A percentile compares a stretch with the other conserved stretches of the same genome.
These are phyloP conservation scores for Neurospora cerealis DNA, from an alignment of 495 filamentous ascomycete genomes.

Conservation along the genomic window DNA sequence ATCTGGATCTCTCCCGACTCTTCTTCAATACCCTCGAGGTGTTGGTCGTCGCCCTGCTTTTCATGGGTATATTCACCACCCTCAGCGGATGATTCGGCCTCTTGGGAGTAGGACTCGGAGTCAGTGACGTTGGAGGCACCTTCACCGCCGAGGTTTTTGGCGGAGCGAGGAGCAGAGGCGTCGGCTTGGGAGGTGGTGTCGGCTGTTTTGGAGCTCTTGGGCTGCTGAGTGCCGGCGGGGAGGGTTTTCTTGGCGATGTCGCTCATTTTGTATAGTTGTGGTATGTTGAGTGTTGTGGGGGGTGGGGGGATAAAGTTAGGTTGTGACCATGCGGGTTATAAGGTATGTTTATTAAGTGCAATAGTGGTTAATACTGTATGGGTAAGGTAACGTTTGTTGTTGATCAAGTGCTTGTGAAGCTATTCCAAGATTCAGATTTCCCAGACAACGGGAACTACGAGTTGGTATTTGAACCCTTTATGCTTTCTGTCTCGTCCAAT, in stretches of 20 bases:
- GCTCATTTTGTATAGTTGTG: conserved; percentile 15
- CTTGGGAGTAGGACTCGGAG: neutral
- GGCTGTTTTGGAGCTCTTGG: conserved; percentile 8
- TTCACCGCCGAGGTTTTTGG: neutral
- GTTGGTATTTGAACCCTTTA: neutral
- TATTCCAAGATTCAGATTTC: neutral
- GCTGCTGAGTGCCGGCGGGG: conserved; percentile 12
- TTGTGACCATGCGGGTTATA: neutral
- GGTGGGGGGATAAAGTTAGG: neutral
- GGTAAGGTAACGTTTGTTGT: neutral
- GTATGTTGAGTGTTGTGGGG: neutral
- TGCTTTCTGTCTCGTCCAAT: neutral
- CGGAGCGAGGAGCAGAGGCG: conserved; percentile 3
- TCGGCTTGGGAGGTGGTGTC: conserved; percentile 5
- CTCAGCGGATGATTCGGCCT: neutral
- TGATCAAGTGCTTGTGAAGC: neutral
- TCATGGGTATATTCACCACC: conserved; percentile 16
- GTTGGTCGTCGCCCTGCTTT: neutral
- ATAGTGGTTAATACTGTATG: neutral
- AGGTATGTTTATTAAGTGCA: neutral
- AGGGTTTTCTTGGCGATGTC: conserved; percentile 20
- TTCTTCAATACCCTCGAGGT: conserved; percentile 9
- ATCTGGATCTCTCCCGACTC: conserved; percentile 8
- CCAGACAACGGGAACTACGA: neutral
- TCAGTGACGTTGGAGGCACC: neutral